Percentiles rank a stretch among this genome's conserved stretches.
Evolutionary conservation across 306 rosid species (phyloP).

Genomic region (Pyrus betulifolia): DNA sequence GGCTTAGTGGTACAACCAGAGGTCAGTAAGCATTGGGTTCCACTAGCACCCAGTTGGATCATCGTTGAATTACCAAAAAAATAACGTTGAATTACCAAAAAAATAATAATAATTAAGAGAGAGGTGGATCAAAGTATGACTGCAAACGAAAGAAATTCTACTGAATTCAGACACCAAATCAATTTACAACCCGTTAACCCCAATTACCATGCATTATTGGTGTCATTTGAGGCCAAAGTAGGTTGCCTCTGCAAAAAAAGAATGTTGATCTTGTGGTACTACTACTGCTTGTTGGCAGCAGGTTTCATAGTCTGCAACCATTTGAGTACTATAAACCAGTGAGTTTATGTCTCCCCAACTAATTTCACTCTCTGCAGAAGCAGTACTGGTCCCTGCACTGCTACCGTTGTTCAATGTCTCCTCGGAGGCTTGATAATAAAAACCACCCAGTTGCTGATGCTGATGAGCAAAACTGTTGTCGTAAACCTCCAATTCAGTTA

Average conservation of each 20-base stretch:
- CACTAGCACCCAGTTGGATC: background rate
- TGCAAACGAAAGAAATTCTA: background rate
- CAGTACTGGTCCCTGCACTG: conserved; percentile 32
- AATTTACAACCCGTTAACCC: conserved; percentile 33
- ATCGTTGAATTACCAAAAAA: background rate
- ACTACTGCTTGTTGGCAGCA: conserved; percentile 17
- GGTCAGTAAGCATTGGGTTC: background rate
- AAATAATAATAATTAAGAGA: background rate
- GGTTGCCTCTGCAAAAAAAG: conserved; percentile 39
- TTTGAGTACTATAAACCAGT: conserved; percentile 29
- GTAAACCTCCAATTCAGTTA: conserved; percentile 35
- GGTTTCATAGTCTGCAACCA: conserved; percentile 54
- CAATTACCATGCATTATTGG: background rate
- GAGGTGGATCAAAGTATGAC: background rate
- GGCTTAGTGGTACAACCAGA: background rate
- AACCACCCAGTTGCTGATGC: conserved; percentile 22
- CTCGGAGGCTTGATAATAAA: conserved; percentile 36
- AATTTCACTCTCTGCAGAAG: conserved; percentile 43
- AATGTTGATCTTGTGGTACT: conserved; percentile 18
- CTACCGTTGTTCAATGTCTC: conserved; percentile 29
- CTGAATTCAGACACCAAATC: background rate
- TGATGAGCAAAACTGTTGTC: conserved; percentile 19
- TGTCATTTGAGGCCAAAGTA: conserved; percentile 44
- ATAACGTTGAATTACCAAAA: background rate
- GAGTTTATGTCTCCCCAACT: conserved; percentile 72